Conservation (phyloP, 495 filamentous ascomycete species). For the Evansstolkia leycettana region DNA sequence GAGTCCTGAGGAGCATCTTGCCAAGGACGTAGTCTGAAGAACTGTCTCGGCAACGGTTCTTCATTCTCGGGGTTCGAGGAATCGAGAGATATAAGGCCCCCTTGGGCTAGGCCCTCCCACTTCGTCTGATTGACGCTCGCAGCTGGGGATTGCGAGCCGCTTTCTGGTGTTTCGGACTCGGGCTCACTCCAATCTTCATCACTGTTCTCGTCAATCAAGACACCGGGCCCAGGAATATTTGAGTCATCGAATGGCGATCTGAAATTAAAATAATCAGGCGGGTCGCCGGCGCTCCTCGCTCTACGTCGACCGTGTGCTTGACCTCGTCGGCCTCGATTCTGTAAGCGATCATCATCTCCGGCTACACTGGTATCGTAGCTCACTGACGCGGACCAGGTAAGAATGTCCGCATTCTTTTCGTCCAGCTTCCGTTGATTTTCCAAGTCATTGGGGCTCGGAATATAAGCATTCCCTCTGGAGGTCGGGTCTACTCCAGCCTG, state of each 20-base stretch:
- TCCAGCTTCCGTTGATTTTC: constrained; percentile 24
- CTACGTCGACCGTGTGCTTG: constrained; percentile 18
- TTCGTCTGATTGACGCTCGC: constrained; percentile 17
- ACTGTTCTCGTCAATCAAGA: constrained; percentile 33
- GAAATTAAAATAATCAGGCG: constrained; percentile 30
- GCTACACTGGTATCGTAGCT: constrained; percentile 30
- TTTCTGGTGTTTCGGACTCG: constrained; percentile 9
- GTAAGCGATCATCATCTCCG: constrained; percentile 17
- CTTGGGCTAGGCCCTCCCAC: constrained; percentile 16
- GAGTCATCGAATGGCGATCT: constrained; percentile 10
- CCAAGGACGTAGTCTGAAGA: constrained; percentile 30
- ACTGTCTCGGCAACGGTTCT: constrained; percentile 16
- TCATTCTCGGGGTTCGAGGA: constrained; percentile 9
- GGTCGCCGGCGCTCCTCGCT: constrained; percentile 36
- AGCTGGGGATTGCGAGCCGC: constrained; percentile 19
- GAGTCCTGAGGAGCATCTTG: constrained; percentile 23
- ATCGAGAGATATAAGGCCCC: constrained; percentile 13
- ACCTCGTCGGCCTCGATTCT: constrained; percentile 9
- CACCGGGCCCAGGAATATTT: constrained; percentile 32
- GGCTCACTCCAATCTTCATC: constrained; percentile 25
- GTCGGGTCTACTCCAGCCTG: constrained; percentile 29
- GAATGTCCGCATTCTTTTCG: constrained; percentile 34
- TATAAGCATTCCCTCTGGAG: constrained; percentile 23
- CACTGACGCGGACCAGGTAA: constrained; percentile 29
- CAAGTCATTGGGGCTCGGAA: constrained; percentile 34